These are phyloP conservation scores for Yamadazyma friedrichii DNA, from an alignment of 1,139 yeast species.

Conservation along the genomic window DNA sequence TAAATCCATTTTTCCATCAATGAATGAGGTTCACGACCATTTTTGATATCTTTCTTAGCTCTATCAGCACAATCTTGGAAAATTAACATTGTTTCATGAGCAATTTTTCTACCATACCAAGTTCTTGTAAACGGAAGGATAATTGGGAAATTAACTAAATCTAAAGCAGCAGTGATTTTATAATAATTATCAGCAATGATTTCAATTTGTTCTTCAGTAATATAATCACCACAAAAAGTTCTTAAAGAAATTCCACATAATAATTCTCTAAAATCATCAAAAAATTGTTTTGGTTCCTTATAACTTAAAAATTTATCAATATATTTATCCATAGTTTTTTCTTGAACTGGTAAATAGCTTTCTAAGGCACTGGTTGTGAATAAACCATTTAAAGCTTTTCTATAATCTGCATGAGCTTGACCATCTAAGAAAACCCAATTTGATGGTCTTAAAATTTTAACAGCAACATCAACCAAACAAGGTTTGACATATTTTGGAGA, in stretches of 20 bases:
- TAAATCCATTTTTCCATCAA: conserved; percentile 95
- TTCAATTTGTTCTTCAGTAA: conserved; percentile 85
- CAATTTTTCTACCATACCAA: conserved; percentile 94
- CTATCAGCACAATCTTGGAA: conserved; percentile 83
- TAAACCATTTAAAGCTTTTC: conserved; percentile 85
- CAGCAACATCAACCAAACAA: conserved; percentile 96
- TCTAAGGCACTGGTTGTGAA: conserved; percentile 84
- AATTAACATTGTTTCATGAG: conserved; percentile 90
- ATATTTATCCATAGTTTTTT: conserved; percentile 77
- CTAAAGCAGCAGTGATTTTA: conserved; percentile 90
- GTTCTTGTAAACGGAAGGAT: conserved; percentile 94
- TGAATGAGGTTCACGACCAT: conserved; percentile 80
- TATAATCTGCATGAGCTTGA: conserved; percentile 88
- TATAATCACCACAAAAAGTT: conserved; percentile 94
- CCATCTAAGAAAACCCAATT: conserved; percentile 99
- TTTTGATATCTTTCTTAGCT: conserved; percentile 76
- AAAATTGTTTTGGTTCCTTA: conserved; percentile 69
- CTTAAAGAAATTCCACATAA: conserved; percentile 91
- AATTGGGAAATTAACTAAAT: conserved; percentile 95
- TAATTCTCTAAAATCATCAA: conserved; percentile 93
- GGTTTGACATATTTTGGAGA: conserved; percentile 91
- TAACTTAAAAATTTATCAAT: conserved; percentile 61
- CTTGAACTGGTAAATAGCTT: conserved; percentile 80
- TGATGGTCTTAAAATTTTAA: conserved; percentile 86
- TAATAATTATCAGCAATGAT: conserved; percentile 89